phyloP scores from a whole-genome alignment of 2,329 filamentous ascomycete species.

The Colletotrichum falcatum region DNA sequence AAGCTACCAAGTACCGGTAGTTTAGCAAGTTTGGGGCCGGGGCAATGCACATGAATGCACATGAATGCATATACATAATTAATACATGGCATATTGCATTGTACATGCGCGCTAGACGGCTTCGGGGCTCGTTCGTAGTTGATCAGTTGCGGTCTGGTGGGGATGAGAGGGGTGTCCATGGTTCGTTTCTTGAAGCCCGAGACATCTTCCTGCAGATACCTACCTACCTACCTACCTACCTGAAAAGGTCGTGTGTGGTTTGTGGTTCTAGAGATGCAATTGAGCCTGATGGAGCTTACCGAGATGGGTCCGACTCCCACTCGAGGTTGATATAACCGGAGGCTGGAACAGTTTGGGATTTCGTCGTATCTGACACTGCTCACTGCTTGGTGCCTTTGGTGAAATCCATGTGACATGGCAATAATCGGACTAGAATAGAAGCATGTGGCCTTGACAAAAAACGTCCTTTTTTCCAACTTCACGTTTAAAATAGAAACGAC shows the following conservation, averaged over 20 bases:
- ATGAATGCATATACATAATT: neutral
- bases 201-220: neutral
- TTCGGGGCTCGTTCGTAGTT: slow-evolving; percentile 12
- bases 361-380: neutral
- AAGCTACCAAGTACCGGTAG: too few species aligned
- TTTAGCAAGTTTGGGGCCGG: neutral
- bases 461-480: neutral
- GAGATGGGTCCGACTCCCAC: neutral
- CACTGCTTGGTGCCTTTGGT: too few species aligned
- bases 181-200: neutral
- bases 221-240: neutral
- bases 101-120: slow-evolving; percentile 18
- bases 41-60: neutral
- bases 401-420: too few species aligned
- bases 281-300: neutral
- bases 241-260: neutral
- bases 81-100: neutral
- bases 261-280: neutral
- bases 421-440: neutral
- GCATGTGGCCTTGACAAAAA: neutral
- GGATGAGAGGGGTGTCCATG: neutral
- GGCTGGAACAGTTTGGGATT: neutral
- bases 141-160: slow-evolving; percentile 38
- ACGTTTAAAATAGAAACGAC: neutral
- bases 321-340: neutral